These are phyloP conservation scores for Hordeum marinum DNA, from an alignment of 176 grass and related monocot species.

Conservation along the genomic window DNA sequence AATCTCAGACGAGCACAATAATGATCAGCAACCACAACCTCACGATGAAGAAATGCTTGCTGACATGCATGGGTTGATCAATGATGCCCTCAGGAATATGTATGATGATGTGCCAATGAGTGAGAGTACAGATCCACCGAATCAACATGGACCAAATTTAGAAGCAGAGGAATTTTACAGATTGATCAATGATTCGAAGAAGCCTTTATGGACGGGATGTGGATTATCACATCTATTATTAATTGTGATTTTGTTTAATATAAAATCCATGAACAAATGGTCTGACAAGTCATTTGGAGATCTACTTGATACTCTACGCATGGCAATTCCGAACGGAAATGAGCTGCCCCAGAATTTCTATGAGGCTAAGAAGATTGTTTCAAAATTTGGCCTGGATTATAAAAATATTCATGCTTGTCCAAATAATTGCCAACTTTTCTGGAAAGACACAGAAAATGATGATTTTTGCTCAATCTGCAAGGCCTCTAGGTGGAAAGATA, in stretches of 20 bases:
- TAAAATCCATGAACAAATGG: too few species aligned
- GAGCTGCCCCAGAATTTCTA: not conserved
- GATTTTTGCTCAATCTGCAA: too few species aligned
- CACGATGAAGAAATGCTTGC: not conserved
- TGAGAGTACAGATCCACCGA: not conserved
- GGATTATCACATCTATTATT: too few species aligned
- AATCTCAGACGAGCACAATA: not conserved
- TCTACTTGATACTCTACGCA: too few species aligned
- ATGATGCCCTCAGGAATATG: not conserved
- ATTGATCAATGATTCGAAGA: too few species aligned
- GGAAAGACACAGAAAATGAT: too few species aligned
- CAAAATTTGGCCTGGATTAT: conserved; percentile 3
- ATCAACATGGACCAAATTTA: not conserved
- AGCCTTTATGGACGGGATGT: too few species aligned
- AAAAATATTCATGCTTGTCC: too few species aligned
- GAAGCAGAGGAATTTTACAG: not conserved
- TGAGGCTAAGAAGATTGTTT: not conserved
- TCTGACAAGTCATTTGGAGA: too few species aligned
- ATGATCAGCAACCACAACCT: not conserved
- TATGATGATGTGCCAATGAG: not conserved
- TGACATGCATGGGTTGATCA: not conserved
- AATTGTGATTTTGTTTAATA: too few species aligned
- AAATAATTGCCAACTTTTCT: too few species aligned
- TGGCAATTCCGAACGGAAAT: not conserved
- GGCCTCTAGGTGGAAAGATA: too few species aligned